Conservation (phyloP, 331 rosid species). For the Arachis monticola region DNA sequence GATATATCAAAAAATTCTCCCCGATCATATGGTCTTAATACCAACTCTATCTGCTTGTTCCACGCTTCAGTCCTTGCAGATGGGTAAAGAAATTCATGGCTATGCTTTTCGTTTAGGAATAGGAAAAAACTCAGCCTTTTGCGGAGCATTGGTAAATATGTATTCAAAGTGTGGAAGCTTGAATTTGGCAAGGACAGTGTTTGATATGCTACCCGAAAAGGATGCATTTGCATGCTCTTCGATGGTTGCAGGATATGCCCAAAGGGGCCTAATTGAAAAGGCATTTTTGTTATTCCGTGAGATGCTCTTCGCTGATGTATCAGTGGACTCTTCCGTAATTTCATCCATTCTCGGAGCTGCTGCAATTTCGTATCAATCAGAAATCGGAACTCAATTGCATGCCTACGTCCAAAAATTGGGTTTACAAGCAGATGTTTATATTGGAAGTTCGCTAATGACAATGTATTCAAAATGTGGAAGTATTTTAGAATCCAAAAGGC, state of each 20-base stretch:
- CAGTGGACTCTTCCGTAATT: constrained; percentile 59
- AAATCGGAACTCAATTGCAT: constrained; percentile 71
- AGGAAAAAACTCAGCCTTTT: constrained; percentile 43
- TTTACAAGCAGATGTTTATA: constrained; percentile 54
- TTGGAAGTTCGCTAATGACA: constrained; percentile 78
- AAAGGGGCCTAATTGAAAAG: constrained; percentile 58
- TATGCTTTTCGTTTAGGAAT: constrained; percentile 58
- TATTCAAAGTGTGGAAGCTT: constrained; percentile 69
- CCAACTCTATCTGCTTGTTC: constrained; percentile 67
- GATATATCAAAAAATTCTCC: constrained; percentile 49
- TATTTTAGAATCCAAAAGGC: constrained; percentile 64
- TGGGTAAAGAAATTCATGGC: constrained; percentile 75
- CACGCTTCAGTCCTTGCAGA: constrained; percentile 43
- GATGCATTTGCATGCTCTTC: constrained; percentile 67
- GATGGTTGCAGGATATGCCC: constrained; percentile 75
- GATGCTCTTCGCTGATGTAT: constrained; percentile 48
- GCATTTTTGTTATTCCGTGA: constrained; percentile 54
- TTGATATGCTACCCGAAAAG: constrained; percentile 52
- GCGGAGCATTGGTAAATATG: constrained; percentile 69
- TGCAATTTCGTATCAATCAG: constrained; percentile 52
- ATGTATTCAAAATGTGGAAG: constrained; percentile 83
- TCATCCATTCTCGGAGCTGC: constrained; percentile 64
- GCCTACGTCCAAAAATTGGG: constrained; percentile 60
- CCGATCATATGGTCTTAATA: constrained; percentile 53
- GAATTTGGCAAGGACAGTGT: constrained; percentile 62